These are phyloP conservation scores for Euphrasia confusa DNA, from an alignment of 257 asterid species.

Conservation along the genomic window DNA sequence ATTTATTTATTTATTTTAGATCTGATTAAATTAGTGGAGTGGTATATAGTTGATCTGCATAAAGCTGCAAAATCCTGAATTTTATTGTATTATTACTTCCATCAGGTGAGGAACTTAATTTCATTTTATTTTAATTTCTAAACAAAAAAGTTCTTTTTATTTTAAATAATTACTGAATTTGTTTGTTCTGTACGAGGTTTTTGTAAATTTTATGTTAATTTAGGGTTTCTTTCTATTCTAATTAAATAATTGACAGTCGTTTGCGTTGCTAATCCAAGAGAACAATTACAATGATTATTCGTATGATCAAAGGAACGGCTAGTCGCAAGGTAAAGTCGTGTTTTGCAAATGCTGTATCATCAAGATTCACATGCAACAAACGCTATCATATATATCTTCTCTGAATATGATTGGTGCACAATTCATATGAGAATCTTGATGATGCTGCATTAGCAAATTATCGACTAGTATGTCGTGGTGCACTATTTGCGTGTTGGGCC, in stretches of 20 bases:
- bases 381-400: neutral
- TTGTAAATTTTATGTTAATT: neutral
- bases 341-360: slow-evolving; percentile 28
- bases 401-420: neutral
- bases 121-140: neutral
- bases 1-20: neutral
- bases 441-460: slow-evolving; percentile 30
- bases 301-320: too few species aligned
- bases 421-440: slow-evolving; percentile 28
- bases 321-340: slow-evolving; percentile 7
- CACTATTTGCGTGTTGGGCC: neutral
- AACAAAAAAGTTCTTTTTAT: neutral
- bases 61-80: neutral
- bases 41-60: neutral
- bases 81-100: neutral
- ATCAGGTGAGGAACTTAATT: neutral
- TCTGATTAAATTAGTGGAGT: too few species aligned
- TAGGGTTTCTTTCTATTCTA: neutral
- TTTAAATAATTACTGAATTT: too few species aligned
- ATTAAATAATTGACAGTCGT: too few species aligned
- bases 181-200: neutral
- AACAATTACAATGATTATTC: too few species aligned
- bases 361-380: slow-evolving; percentile 27
- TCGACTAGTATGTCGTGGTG: neutral
- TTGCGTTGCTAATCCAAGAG: too few species aligned